These are phyloP conservation scores for Solanum medicagineum DNA, from an alignment of 257 asterid species.

Conservation along the genomic window DNA sequence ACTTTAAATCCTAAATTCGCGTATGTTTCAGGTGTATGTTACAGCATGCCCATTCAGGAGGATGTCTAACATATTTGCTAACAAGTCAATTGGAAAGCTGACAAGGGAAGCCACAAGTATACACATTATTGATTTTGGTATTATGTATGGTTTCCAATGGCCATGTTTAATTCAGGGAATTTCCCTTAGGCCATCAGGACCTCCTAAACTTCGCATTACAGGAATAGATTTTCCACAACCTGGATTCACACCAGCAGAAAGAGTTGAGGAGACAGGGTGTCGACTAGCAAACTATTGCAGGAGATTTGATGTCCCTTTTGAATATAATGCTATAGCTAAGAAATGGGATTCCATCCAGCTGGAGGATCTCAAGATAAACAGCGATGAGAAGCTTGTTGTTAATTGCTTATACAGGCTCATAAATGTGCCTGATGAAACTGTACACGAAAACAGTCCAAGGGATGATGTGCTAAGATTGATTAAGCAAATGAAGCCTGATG, in stretches of 20 bases:
- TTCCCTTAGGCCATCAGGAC: slow-evolving; percentile 20
- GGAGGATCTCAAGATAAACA: slow-evolving; percentile 19
- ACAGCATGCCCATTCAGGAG: slow-evolving; percentile 14
- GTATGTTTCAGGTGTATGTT: slow-evolving; percentile 2
- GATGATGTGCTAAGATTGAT: slow-evolving; percentile 17
- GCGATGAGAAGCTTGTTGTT: slow-evolving; percentile 2
- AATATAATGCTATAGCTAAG: slow-evolving; percentile 18
- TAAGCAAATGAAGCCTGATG: slow-evolving; percentile 14
- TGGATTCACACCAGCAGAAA: slow-evolving; percentile 17
- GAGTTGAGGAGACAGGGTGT: slow-evolving; percentile 16
- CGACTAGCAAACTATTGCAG: slow-evolving; percentile 13
- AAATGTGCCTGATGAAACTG: slow-evolving; percentile 13
- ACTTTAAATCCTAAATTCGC: background rate
- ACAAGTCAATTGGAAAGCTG: slow-evolving; percentile 14
- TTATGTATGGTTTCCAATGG: slow-evolving; percentile 33
- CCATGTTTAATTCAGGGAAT: slow-evolving; percentile 25
- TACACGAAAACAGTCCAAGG: slow-evolving; percentile 5
- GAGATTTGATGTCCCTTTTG: slow-evolving; percentile 23
- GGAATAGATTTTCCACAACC: slow-evolving; percentile 26
- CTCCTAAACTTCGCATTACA: slow-evolving; percentile 21
- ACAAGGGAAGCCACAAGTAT: background rate
- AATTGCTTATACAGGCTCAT: slow-evolving; percentile 28
- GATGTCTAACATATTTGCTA: slow-evolving; percentile 22
- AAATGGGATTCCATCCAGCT: slow-evolving; percentile 13
- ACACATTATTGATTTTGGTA: slow-evolving; percentile 29